Evolutionary conservation across 2,329 filamentous ascomycete species (phyloP).

Genomic region (Colletotrichum lupini): DNA sequence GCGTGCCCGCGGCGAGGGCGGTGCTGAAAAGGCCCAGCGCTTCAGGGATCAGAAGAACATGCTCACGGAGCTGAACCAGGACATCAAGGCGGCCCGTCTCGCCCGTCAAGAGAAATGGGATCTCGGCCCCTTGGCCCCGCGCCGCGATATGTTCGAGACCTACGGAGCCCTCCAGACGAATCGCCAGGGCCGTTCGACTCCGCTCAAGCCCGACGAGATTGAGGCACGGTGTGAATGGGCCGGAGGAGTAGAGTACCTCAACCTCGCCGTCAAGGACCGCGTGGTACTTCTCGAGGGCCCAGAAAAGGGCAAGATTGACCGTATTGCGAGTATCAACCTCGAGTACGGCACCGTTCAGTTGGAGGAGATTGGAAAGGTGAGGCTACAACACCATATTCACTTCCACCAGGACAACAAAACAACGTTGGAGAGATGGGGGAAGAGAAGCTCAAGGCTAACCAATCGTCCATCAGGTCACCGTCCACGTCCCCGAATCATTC

Average conservation of each 20-base stretch:
- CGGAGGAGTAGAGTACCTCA: conserved; percentile 67
- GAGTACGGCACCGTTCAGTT: conserved; percentile 69
- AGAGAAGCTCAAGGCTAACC: conserved; percentile 1
- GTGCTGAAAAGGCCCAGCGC: conserved; percentile 44
- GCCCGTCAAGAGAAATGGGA: conserved; percentile 81
- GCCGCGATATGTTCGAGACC: conserved; percentile 74
- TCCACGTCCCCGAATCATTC: conserved; percentile 50
- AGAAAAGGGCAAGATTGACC: conserved; percentile 86
- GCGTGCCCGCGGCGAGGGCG: conserved; percentile 46
- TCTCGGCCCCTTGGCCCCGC: conserved; percentile 81
- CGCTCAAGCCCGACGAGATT: conserved; percentile 47
- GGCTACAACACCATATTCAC: conserved; percentile 38
- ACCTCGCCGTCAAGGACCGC: conserved; percentile 76
- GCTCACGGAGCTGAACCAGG: conserved; percentile 46
- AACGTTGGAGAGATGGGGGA: neutral
- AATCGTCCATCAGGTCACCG: conserved; percentile 47
- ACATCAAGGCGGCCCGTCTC: conserved; percentile 48
- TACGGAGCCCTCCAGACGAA: conserved; percentile 61
- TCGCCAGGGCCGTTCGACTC: conserved; percentile 49
- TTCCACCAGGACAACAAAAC: no score
- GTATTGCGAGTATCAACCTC: conserved; percentile 68
- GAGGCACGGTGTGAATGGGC: conserved; percentile 64
- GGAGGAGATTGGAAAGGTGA: conserved; percentile 72
- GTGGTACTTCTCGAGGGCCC: conserved; percentile 83
- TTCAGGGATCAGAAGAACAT: conserved; percentile 47